Conservation (phyloP, 2,329 filamentous ascomycete species). For the Berkeleyomyces rouxiae region DNA sequence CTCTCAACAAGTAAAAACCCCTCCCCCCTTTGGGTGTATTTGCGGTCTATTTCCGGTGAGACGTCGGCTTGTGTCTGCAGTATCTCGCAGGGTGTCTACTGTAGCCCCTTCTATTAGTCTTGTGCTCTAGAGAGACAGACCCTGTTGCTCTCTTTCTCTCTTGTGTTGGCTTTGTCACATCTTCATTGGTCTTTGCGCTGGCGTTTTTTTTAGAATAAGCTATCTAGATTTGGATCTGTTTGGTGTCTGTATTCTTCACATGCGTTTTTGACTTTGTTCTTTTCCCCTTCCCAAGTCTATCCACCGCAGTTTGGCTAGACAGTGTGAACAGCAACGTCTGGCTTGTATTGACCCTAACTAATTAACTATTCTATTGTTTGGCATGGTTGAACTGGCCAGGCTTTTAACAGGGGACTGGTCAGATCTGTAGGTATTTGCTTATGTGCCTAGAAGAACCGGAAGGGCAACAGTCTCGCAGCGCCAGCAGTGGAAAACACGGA, state of each 20-base stretch:
- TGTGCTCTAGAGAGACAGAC: not conserved
- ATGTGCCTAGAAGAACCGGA: not conserved
- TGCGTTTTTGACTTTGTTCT: not conserved
- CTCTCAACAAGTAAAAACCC: constrained; percentile 8
- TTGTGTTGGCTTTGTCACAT: not conserved
- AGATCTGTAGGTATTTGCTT: too few species aligned
- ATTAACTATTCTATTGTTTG: too few species aligned
- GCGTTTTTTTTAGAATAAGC: not conserved
- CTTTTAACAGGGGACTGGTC: too few species aligned
- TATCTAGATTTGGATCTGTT: not conserved
- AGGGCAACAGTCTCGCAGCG: constrained; percentile 4
- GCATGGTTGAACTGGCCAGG: too few species aligned
- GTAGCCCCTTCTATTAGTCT: too few species aligned
- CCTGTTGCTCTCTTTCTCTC: not conserved
- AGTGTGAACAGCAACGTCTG: too few species aligned
- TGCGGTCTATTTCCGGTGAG: not conserved
- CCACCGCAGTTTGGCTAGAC: not conserved
- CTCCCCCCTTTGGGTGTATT: not conserved
- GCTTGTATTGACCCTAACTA: too few species aligned
- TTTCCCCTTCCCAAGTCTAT: not conserved
- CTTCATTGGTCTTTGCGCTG: not conserved
- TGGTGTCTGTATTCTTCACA: too few species aligned
- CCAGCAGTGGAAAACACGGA: constrained; percentile 7
- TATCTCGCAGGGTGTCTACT: too few species aligned
- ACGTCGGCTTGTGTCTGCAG: not conserved